A percentile compares a stretch with the other conserved stretches of the same genome.
These are phyloP conservation scores for Metschnikowia borealis DNA, from an alignment of 805 yeast species.

Conservation along the genomic window DNA sequence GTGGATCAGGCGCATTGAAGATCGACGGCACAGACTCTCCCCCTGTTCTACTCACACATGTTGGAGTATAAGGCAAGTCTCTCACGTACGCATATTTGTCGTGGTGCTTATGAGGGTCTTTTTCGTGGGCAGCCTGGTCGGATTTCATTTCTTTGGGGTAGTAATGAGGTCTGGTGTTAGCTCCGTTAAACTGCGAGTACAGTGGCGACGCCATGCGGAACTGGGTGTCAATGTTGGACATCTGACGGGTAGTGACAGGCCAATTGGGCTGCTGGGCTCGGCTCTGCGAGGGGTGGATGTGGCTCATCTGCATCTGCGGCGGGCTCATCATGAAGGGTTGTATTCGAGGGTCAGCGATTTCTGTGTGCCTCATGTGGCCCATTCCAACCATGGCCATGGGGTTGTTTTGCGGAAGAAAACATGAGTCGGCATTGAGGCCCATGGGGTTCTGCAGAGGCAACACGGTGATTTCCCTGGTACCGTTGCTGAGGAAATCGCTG, in stretches of 20 bases:
- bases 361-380: background rate
- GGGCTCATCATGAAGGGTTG: constrained; percentile 1
- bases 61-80: background rate
- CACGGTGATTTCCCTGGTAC: constrained; percentile 1
- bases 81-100: background rate
- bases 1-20: background rate
- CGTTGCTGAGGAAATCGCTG: constrained; percentile 7
- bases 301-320: background rate
- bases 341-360: background rate
- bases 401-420: background rate
- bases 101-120: background rate
- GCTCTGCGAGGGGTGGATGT: background rate
- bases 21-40: background rate
- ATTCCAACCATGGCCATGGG: background rate
- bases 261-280: background rate
- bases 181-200: background rate
- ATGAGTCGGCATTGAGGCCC: background rate
- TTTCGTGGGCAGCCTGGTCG: background rate
- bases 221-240: background rate
- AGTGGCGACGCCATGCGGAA: background rate
- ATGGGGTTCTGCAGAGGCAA: background rate
- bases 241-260: background rate
- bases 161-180: background rate
- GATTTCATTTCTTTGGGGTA: background rate
- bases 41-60: background rate